Evolutionary conservation across 176 grass and related monocot genomes (phyloP), one percentile per base, ranked within the genome.

Genomic region (Cenchrus purpureus): DNA sequence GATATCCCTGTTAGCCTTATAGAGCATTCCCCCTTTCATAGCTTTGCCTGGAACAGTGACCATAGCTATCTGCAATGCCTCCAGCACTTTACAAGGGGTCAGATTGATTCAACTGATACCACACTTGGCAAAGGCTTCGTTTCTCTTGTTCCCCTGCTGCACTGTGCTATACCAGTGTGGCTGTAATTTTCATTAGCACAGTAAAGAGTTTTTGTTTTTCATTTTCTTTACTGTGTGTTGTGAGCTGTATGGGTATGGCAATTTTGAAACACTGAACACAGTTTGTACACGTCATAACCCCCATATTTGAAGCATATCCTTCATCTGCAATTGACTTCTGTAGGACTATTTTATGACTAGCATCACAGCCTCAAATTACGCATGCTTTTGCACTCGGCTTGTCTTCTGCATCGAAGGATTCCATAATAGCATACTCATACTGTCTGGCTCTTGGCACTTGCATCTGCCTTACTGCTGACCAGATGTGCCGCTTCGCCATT

Each of bases 401-500:
- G 6, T 69, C 19, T 68, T 13, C 3, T 43, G 25, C 32, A 5
- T 9, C 37, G 20, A 29, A 42, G 42, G 20, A 55, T 28, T 19
- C 55, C 55, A 20, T 20, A 57, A 20, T 67, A 49, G 75, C 32
- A 66, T 20, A 37, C 15, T 25, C 10, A n/a, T 40, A 12, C 34
- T 63, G 37, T 51, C 14, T 65, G 59, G 74, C 25, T 48, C 16
- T 54, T 71, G 75, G 70, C 68, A 17, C 40, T 51, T 69, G 20
- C 40, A 22, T 75, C 16, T 81, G 78, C 71, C 78, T 50, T 82
- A 82, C 48, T 76, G 43, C 61, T 59, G 50, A 75, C 46, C 68
- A 28, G 48, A 32, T 66, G 74, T 22, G 60, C 53, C 55, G 22
- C 65, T 56, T 51, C 19, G 62, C 6, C 58, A 66, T 56, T 56